Percentiles rank a stretch among this genome's conserved stretches.
Evolutionary conservation across 805 yeast species (phyloP).

Genomic region (Kazachstania bromeliacearum): DNA sequence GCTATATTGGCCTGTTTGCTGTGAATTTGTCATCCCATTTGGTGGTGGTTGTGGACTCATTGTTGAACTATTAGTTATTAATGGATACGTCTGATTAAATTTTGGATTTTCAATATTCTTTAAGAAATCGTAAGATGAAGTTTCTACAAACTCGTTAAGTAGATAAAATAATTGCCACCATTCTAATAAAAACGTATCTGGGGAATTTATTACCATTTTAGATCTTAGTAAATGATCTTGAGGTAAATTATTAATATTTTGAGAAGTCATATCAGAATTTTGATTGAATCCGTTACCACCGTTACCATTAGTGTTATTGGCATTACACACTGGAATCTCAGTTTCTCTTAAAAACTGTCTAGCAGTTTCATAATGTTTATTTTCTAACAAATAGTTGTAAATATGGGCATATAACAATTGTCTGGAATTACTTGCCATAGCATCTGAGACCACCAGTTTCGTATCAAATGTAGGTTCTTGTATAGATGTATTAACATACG

Average conservation of each 20-base stretch:
- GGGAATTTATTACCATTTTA: constrained; percentile 35
- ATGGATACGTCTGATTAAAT: constrained; percentile 5
- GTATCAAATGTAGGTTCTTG: constrained; percentile 8
- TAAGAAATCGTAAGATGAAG: constrained; percentile 23
- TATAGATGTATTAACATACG: no score
- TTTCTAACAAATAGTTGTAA: constrained; percentile 40
- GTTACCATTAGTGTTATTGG: constrained; percentile 12
- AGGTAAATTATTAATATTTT: constrained; percentile 1
- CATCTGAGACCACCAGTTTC: constrained; percentile 31
- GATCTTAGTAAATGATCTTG: constrained; percentile 11
- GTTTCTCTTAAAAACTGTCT: constrained; percentile 38
- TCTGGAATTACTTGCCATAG: constrained; percentile 39
- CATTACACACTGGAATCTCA: constrained; percentile 32
- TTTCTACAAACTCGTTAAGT: constrained; percentile 37
- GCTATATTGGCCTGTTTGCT: no score
- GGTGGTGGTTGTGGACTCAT: neutral
- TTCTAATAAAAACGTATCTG: constrained; percentile 41
- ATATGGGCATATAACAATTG: constrained; percentile 44
- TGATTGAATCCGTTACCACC: constrained; percentile 41
- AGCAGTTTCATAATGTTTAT: constrained; percentile 43
- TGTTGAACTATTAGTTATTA: neutral
- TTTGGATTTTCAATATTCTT: constrained; percentile 3
- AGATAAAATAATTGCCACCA: constrained; percentile 49
- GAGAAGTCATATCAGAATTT: neutral
- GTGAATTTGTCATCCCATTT: no score